These are phyloP conservation scores for Fusarium coffeatum DNA, from an alignment of 2,329 filamentous ascomycete genomes.

Conservation along the genomic window DNA sequence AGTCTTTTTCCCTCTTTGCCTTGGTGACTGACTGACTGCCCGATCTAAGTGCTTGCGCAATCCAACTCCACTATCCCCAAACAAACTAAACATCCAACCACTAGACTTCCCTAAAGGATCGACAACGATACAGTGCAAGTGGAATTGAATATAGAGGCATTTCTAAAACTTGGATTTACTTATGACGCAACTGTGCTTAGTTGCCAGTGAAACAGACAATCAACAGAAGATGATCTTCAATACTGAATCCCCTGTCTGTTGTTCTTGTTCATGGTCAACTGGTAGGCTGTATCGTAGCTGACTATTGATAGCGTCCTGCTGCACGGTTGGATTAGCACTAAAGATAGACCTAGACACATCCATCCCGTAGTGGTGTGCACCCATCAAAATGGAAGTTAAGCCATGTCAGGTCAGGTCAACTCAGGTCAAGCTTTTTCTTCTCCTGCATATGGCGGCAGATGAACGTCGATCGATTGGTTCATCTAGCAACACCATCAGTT, in stretches of 20 bases:
- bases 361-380: slow-evolving; percentile 16
- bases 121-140: slow-evolving; percentile 17
- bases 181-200: slow-evolving; percentile 28
- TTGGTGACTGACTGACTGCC: slow-evolving; percentile 21
- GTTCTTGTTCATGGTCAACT: no score
- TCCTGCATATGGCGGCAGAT: slow-evolving; percentile 27
- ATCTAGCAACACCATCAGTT: slow-evolving; percentile 10
- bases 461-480: slow-evolving; percentile 20
- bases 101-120: slow-evolving; percentile 1
- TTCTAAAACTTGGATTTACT: slow-evolving; percentile 11
- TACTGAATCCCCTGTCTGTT: slow-evolving; percentile 1
- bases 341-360: not conserved
- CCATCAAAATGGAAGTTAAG: slow-evolving; percentile 9
- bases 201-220: slow-evolving; percentile 7
- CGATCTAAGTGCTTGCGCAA: slow-evolving; percentile 31
- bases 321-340: slow-evolving; percentile 7
- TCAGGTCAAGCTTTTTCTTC: slow-evolving; percentile 16
- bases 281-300: not conserved
- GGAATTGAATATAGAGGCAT: slow-evolving; percentile 2
- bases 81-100: slow-evolving; percentile 20
- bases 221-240: slow-evolving; percentile 4
- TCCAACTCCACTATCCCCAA: slow-evolving; percentile 32
- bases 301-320: not conserved
- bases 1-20: slow-evolving; percentile 16
- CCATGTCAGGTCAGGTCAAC: slow-evolving; percentile 1